Conservation (phyloP, 2,329 filamentous ascomycete species). For the Neonectria neomacrospora region DNA sequence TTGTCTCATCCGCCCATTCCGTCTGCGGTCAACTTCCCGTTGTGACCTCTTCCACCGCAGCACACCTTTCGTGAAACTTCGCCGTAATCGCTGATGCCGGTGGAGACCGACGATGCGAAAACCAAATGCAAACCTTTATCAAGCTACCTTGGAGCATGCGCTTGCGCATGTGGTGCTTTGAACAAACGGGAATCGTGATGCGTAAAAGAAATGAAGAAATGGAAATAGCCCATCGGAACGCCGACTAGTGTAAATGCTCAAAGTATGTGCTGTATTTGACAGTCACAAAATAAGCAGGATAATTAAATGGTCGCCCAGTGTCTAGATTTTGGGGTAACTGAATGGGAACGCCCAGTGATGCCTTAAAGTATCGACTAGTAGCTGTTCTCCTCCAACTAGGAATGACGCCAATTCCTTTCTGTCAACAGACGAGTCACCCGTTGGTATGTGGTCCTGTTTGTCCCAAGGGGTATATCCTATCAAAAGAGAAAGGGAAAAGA, state of each 20-base stretch:
- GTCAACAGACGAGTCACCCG: slow-evolving; percentile 11
- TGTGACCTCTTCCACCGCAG: neutral
- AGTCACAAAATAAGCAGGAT: slow-evolving; percentile 4
- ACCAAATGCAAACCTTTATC: slow-evolving; percentile 18
- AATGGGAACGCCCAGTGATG: slow-evolving; percentile 32
- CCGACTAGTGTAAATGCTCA: slow-evolving; percentile 10
- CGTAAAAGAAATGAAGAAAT: slow-evolving; percentile 19
- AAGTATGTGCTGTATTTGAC: neutral
- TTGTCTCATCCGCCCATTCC: neutral
- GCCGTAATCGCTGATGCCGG: slow-evolving; percentile 14
- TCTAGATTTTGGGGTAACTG: slow-evolving; percentile 5
- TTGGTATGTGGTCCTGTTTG: slow-evolving; percentile 42
- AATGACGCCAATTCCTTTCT: slow-evolving; percentile 15
- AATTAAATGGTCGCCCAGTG: slow-evolving; percentile 3
- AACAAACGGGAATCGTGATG: slow-evolving; percentile 27
- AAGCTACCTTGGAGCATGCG: slow-evolving; percentile 11
- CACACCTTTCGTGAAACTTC: slow-evolving; percentile 6
- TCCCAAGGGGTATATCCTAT: slow-evolving; percentile 48
- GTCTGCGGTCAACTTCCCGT: neutral
- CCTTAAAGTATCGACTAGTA: slow-evolving; percentile 26
- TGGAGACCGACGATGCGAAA: slow-evolving; percentile 15
- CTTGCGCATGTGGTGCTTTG: slow-evolving; percentile 18
- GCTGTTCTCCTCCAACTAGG: slow-evolving; percentile 26
- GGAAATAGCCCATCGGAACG: slow-evolving; percentile 14
- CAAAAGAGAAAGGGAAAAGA: slow-evolving; percentile 35